Percentiles rank a stretch among this genome's conserved stretches.
These are phyloP conservation scores for Alternaria sp. DNA, from an alignment of 2,329 filamentous ascomycete species.

Conservation along the genomic window DNA sequence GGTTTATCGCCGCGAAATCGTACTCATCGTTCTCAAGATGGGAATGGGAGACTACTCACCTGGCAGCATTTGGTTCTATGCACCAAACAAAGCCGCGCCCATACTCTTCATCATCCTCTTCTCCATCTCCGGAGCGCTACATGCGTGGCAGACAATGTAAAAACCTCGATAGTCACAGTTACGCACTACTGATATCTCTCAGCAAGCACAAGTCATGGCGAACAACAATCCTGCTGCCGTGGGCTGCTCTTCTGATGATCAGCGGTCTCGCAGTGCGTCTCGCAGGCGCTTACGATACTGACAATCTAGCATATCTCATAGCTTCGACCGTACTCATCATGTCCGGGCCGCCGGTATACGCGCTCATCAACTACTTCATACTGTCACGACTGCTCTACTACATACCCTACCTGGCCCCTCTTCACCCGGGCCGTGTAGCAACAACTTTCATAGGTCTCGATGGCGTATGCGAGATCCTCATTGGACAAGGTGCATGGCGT, in stretches of 20 bases:
- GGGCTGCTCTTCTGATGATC: constrained; percentile 62
- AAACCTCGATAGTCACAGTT: constrained; percentile 25
- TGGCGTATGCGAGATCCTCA: constrained; percentile 58
- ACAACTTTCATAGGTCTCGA: constrained; percentile 65
- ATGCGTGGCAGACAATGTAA: constrained; percentile 65
- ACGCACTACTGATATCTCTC: neutral
- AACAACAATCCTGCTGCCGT: constrained; percentile 61
- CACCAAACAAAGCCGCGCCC: constrained; percentile 62
- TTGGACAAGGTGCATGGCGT: constrained; percentile 58
- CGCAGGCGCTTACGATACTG: constrained; percentile 60
- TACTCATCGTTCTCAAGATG: constrained; percentile 23
- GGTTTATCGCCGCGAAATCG: neutral
- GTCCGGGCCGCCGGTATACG: constrained; percentile 61
- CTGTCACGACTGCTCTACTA: constrained; percentile 67
- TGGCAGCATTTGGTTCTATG: constrained; percentile 53
- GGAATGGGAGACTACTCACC: constrained; percentile 43
- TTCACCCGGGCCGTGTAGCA: constrained; percentile 65
- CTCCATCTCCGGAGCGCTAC: constrained; percentile 54
- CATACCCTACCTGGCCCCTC: constrained; percentile 64
- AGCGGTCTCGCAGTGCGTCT: constrained; percentile 63
- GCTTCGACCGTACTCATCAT: constrained; percentile 51
- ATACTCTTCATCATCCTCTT: constrained; percentile 61
- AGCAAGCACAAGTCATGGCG: constrained; percentile 65
- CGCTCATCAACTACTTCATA: constrained; percentile 67
- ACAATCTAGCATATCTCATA: constrained; percentile 51